phyloP scores from a whole-genome alignment of 2,329 filamentous ascomycete species.

The Nemania sp. region DNA sequence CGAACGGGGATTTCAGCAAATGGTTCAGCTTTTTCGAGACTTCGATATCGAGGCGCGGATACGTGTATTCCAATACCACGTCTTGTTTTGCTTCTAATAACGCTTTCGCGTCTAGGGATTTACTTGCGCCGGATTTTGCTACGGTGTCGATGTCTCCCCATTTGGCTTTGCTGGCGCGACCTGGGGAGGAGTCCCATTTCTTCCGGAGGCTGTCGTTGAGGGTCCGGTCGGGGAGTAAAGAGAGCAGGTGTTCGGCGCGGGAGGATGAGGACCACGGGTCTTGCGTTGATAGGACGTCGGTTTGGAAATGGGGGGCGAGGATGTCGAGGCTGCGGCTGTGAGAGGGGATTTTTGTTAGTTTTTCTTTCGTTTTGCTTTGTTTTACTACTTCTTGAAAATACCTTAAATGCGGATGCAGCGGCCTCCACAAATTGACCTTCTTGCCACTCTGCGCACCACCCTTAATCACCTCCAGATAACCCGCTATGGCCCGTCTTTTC shows the following conservation, averaged over 20 bases:
- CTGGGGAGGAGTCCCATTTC: constrained; percentile 88
- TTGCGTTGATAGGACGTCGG: constrained; percentile 79
- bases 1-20: constrained; percentile 95
- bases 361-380: not conserved
- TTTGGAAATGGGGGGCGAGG: constrained; percentile 80
- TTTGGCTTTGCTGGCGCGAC: constrained; percentile 75
- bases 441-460: constrained; percentile 86
- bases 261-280: constrained; percentile 78
- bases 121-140: constrained; percentile 74
- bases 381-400: constrained; percentile 51
- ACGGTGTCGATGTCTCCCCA: constrained; percentile 93
- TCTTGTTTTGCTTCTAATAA: constrained; percentile 92
- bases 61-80: constrained; percentile 95
- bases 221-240: constrained; percentile 78
- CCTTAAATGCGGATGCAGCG: constrained; percentile 86
- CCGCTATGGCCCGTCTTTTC: constrained; percentile 80
- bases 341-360: not conserved
- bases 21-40: constrained; percentile 98
- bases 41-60: constrained; percentile 93
- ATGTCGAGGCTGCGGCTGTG: constrained; percentile 76
- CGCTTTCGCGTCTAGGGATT: constrained; percentile 70
- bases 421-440: constrained; percentile 80
- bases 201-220: constrained; percentile 79
- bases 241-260: constrained; percentile 75
- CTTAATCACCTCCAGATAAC: constrained; percentile 87